phyloP scores from a whole-genome alignment of 495 filamentous ascomycete species.

The Staphylotrichum tortipilum region DNA sequence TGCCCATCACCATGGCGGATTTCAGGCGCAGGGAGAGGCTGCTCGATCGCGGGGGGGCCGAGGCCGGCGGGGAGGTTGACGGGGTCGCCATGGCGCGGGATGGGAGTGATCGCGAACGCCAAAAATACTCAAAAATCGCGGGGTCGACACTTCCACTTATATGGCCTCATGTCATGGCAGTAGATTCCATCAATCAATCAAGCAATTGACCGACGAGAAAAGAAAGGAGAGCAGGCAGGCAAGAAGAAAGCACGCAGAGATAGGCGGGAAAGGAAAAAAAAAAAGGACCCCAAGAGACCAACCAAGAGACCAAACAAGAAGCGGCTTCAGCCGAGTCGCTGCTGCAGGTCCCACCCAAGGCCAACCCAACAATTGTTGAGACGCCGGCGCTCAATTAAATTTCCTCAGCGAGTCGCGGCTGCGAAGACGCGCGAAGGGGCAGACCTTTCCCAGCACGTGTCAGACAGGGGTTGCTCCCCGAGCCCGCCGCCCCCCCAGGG shows the following conservation, averaged over 20 bases:
- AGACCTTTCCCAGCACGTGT: neutral
- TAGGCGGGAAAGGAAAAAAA: neutral
- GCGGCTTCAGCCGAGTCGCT: neutral
- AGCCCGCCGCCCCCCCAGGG: too few relatives aligned
- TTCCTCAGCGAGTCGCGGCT: slow-evolving; percentile 1
- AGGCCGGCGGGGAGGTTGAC: slow-evolving; percentile 8
- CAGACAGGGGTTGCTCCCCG: neutral
- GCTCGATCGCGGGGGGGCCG: slow-evolving; percentile 30
- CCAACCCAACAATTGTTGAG: slow-evolving; percentile 3
- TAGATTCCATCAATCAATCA: too few relatives aligned
- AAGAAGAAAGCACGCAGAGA: neutral
- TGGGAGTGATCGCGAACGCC: neutral
- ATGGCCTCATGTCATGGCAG: too few relatives aligned
- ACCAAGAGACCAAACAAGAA: too few relatives aligned
- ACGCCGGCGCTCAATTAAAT: too few relatives aligned
- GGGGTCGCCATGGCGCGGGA: neutral
- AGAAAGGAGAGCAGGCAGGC: neutral
- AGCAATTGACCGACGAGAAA: neutral
- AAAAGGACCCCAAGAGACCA: neutral
- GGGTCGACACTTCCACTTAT: neutral
- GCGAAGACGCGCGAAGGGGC: neutral
- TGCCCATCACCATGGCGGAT: slow-evolving; percentile 48
- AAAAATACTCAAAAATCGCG: neutral
- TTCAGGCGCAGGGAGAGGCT: slow-evolving; percentile 45
- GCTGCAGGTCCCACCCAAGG: slow-evolving; percentile 2